Percentiles rank a stretch among this genome's conserved stretches.
Conservation (phyloP, 768 basidiomycete genomes). For the Tephrocybe sp. region DNA sequence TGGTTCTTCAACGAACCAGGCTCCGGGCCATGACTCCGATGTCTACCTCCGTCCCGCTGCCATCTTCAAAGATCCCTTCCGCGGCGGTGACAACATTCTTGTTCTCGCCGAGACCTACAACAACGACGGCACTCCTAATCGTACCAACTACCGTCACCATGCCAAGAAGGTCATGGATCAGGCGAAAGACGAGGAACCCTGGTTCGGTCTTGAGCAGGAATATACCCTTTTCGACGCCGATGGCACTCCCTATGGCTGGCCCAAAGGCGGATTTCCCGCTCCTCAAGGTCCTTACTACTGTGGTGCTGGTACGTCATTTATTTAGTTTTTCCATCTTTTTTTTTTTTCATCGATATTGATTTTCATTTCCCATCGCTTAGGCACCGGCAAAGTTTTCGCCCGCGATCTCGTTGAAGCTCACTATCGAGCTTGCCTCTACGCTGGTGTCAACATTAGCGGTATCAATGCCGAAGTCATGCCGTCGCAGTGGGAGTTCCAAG, state of each 20-base stretch:
- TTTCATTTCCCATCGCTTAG: conserved; percentile 33
- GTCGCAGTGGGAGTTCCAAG: conserved; percentile 99
- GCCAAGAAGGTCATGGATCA: conserved; percentile 95
- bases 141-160: conserved; percentile 92
- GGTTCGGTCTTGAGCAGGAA: conserved; percentile 99
- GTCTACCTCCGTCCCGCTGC: conserved; percentile 96
- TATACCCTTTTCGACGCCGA: conserved; percentile 97
- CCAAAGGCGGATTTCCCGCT: conserved; percentile 98
- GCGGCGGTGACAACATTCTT: conserved; percentile 95
- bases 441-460: conserved; percentile 96
- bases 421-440: conserved; percentile 93
- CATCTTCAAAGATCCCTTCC: conserved; percentile 99
- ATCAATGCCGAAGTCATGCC: conserved; percentile 99
- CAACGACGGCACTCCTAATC: conserved; percentile 97
- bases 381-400: conserved; percentile 95
- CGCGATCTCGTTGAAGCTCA: conserved; percentile 99
- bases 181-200: conserved; percentile 75
- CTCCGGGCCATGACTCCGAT: conserved; percentile 93
- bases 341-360: too few relatives aligned
- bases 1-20: conserved; percentile 96
- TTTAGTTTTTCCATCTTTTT: neutral
- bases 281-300: conserved; percentile 99
- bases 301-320: conserved; percentile 76
- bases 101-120: conserved; percentile 98
- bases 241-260: conserved; percentile 91